phyloP scores from a whole-genome alignment of 768 basidiomycete species.

The Cystobasidium tubakii region DNA sequence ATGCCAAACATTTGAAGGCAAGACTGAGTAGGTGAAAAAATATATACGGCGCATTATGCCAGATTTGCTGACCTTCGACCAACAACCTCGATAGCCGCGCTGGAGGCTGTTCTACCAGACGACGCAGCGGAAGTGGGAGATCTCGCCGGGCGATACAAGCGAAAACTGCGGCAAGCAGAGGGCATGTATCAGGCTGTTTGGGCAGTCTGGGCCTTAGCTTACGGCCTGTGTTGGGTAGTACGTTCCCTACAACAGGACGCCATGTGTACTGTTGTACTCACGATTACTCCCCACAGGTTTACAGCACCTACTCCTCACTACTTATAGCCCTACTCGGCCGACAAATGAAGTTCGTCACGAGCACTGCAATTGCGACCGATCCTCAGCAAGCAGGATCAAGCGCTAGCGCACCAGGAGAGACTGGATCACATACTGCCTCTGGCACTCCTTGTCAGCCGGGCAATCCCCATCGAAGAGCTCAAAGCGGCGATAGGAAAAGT shows the following conservation, averaged over 20 bases:
- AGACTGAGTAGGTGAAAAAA: background rate
- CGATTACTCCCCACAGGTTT: background rate
- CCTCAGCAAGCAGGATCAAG: background rate
- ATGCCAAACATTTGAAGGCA: background rate
- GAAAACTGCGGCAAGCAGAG: slow-evolving; percentile 1
- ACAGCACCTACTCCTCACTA: slow-evolving; percentile 23
- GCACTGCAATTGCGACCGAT: background rate
- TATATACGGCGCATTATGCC: no score
- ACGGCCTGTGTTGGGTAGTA: slow-evolving; percentile 32
- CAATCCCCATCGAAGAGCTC: background rate
- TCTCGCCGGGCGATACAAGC: background rate
- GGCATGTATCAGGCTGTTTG: slow-evolving; percentile 16
- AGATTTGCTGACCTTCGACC: no score
- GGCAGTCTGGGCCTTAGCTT: slow-evolving; percentile 31
- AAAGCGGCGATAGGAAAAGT: background rate
- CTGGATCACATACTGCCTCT: background rate
- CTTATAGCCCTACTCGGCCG: background rate
- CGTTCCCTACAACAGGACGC: background rate
- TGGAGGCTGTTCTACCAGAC: background rate
- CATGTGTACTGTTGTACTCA: background rate
- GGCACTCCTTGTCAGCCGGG: background rate
- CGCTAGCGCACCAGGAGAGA: background rate
- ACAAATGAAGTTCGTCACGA: slow-evolving; percentile 17
- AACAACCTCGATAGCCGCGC: background rate
- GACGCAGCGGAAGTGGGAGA: background rate